Conservation (phyloP, 164 flowering plant species). For the Nelumbo lutea region DNA sequence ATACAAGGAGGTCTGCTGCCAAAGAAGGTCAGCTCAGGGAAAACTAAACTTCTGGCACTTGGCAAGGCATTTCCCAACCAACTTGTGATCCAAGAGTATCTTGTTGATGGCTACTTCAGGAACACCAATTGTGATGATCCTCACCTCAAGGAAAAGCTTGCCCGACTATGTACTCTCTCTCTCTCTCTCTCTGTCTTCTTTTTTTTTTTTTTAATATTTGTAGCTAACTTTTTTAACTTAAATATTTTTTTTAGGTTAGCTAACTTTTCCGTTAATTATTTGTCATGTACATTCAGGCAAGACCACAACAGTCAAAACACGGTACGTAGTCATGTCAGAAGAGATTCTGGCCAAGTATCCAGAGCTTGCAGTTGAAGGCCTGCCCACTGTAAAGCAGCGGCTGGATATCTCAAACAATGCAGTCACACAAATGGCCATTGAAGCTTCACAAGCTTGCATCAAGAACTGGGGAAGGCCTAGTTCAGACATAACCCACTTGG, state of each 20-base stretch:
- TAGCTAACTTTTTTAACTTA: background rate
- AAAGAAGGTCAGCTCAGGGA: slow-evolving; percentile 49
- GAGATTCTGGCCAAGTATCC: slow-evolving; percentile 80
- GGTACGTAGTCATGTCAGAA: slow-evolving; percentile 96
- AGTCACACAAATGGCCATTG: slow-evolving; percentile 84
- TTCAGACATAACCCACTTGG: slow-evolving; percentile 84
- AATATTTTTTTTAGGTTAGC: slow-evolving; percentile 1
- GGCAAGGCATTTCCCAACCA: slow-evolving; percentile 97
- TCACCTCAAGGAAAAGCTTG: slow-evolving; percentile 80
- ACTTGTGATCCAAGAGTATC: slow-evolving; percentile 88
- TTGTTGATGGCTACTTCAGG: slow-evolving; percentile 91
- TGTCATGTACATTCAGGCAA: slow-evolving; percentile 42
- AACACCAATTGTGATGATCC: slow-evolving; percentile 89
- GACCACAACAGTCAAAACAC: slow-evolving; percentile 90
- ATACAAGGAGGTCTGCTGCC: slow-evolving; percentile 7
- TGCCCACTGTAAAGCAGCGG: slow-evolving; percentile 67
- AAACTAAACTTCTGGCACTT: slow-evolving; percentile 74
- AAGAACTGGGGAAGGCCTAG: slow-evolving; percentile 72
- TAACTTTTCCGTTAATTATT: background rate
- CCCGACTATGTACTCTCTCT: slow-evolving; percentile 54
- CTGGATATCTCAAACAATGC: slow-evolving; percentile 80
- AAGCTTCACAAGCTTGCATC: slow-evolving; percentile 76
- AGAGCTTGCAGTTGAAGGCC: slow-evolving; percentile 82
- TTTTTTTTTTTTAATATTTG: background rate
- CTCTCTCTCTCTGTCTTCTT: background rate